Conservation (phyloP, 2,329 filamentous ascomycete species). For the Ceratocystis cubensis region DNA sequence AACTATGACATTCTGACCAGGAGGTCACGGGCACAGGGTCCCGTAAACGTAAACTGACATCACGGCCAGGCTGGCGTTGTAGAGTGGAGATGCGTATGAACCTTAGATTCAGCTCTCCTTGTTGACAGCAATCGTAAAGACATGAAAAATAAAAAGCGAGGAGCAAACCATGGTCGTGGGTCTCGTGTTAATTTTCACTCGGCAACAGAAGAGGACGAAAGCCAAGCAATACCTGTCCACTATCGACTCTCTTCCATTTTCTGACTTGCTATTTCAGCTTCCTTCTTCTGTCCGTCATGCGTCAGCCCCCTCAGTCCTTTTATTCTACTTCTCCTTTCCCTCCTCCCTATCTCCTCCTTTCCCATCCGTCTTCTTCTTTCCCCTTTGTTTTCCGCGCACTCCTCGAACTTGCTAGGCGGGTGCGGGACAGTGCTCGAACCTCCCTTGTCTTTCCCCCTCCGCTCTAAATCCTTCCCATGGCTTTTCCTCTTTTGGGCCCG, state of each 20-base stretch:
- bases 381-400: not conserved
- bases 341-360: not conserved
- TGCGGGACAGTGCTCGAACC: not conserved
- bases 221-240: not conserved
- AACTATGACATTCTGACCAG: not conserved
- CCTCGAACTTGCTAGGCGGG: not conserved
- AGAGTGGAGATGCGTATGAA: not conserved
- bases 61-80: not conserved
- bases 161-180: too few species aligned
- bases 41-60: not conserved
- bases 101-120: too few species aligned
- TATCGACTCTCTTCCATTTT: not conserved
- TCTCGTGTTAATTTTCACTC: too few species aligned
- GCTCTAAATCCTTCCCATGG: conserved; percentile 11
- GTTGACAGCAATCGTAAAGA: too few species aligned
- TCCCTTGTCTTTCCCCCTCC: conserved; percentile 6
- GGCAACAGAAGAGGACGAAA: too few species aligned
- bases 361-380: not conserved
- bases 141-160: too few species aligned
- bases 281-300: not conserved
- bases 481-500: not conserved
- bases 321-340: not conserved
- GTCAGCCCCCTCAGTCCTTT: not conserved
- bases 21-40: not conserved
- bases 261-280: too few species aligned